A percentile compares a stretch with the other conserved stretches of the same genome.
phyloP scores from a whole-genome alignment of 1,284 basidiomycete species.

The Rhodotorula sp. region DNA sequence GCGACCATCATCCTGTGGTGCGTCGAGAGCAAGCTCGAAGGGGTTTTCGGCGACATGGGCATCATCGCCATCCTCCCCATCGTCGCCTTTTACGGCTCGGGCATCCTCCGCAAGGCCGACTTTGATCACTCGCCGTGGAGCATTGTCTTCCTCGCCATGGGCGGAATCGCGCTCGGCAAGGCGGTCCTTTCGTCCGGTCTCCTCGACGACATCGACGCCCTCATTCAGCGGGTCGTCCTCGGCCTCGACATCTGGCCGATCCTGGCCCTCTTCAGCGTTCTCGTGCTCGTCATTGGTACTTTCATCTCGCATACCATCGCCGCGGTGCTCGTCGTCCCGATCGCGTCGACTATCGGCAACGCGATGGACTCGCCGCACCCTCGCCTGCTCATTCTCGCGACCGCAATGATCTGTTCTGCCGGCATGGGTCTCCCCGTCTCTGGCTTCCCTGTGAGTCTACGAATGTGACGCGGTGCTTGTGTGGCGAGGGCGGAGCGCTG shows the following conservation, averaged over 20 bases:
- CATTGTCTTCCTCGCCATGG: constrained; percentile 85
- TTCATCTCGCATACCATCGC: constrained; percentile 97
- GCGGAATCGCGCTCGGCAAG: constrained; percentile 92
- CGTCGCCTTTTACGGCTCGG: constrained; percentile 90
- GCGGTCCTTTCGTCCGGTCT: constrained; percentile 88
- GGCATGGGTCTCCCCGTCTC: constrained; percentile 99
- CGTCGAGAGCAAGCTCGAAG: constrained; percentile 76
- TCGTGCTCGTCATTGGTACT: constrained; percentile 85
- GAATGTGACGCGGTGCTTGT: neutral
- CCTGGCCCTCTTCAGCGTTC: constrained; percentile 73
- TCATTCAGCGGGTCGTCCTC: constrained; percentile 67
- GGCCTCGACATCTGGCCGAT: constrained; percentile 76
- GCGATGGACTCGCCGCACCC: constrained; percentile 67
- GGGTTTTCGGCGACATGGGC: constrained; percentile 89
- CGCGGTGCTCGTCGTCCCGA: constrained; percentile 90
- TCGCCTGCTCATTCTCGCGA: constrained; percentile 82
- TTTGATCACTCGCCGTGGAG: constrained; percentile 72
- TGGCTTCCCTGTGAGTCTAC: constrained; percentile 70
- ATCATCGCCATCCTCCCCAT: constrained; percentile 93
- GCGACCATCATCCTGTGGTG: constrained; percentile 90
- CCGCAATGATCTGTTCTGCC: constrained; percentile 85
- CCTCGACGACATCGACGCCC: constrained; percentile 64
- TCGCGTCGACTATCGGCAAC: constrained; percentile 84
- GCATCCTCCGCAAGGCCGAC: constrained; percentile 92
- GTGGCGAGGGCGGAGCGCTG: neutral